Percentiles rank a stretch among this genome's conserved stretches.
Conservation (phyloP, 352 stramenopile species). For the Phytophthora vignae region DNA sequence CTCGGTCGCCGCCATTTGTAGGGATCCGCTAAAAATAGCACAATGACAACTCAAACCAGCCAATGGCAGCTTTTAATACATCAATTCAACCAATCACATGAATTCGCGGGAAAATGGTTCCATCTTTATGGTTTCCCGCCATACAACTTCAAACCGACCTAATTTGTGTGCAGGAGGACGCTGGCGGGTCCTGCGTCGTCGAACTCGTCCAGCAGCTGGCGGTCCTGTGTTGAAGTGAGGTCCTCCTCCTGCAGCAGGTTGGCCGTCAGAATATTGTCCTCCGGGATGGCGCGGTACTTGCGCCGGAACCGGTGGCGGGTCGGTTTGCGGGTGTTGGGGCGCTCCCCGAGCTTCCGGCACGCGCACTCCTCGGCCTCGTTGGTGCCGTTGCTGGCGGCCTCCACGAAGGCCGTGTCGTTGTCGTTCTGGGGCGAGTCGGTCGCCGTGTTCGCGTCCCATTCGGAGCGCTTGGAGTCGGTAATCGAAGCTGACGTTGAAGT, state of each 20-base stretch:
- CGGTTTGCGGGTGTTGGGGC: slow-evolving; percentile 32
- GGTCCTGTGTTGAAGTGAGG: slow-evolving; percentile 35
- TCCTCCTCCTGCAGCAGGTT: slow-evolving; percentile 46
- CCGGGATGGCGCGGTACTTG: slow-evolving; percentile 44
- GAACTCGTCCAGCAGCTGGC: slow-evolving; percentile 41
- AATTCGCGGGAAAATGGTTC: slow-evolving; percentile 14
- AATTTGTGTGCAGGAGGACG: slow-evolving; percentile 29
- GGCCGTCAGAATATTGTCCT: slow-evolving; percentile 44
- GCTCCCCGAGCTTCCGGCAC: slow-evolving; percentile 44
- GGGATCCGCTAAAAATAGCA: not conserved
- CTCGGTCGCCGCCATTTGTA: slow-evolving; percentile 42
- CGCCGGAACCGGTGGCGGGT: slow-evolving; percentile 40
- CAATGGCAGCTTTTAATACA: slow-evolving; percentile 12
- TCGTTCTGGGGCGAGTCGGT: slow-evolving; percentile 25
- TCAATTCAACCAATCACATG: slow-evolving; percentile 32
- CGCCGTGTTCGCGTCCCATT: slow-evolving; percentile 23
- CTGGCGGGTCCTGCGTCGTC: slow-evolving; percentile 29
- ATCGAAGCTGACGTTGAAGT: slow-evolving; percentile 20
- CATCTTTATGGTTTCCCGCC: slow-evolving; percentile 9
- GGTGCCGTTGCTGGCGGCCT: slow-evolving; percentile 31
- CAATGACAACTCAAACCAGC: slow-evolving; percentile 20
- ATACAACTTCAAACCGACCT: slow-evolving; percentile 12
- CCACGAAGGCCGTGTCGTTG: slow-evolving; percentile 30
- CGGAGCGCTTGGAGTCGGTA: slow-evolving; percentile 8
- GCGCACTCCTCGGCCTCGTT: slow-evolving; percentile 34